phyloP scores from a whole-genome alignment of 345 rosid genomes.

The Punica granatum region DNA sequence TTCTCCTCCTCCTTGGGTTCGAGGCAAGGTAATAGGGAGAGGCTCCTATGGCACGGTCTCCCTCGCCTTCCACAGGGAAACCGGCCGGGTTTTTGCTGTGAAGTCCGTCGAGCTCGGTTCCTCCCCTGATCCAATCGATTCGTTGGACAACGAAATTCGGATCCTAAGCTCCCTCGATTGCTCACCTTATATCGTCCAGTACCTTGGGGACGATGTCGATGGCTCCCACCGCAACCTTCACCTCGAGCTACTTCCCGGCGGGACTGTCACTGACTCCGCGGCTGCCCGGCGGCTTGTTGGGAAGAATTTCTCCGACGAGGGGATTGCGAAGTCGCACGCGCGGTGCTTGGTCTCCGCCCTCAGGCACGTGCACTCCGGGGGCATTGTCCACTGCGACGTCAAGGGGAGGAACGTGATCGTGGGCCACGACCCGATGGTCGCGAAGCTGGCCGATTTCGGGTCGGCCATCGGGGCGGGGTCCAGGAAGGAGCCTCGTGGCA shows the following conservation, averaged over 20 bases:
- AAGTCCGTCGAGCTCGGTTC: constrained; percentile 44
- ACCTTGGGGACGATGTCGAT: constrained; percentile 45
- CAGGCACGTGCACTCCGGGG: constrained; percentile 39
- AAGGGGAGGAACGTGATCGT: constrained; percentile 60
- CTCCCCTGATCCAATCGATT: constrained; percentile 26
- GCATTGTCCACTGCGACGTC: constrained; percentile 76
- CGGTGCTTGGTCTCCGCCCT: constrained; percentile 59
- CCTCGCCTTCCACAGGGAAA: constrained; percentile 23
- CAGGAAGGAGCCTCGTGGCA: constrained; percentile 51
- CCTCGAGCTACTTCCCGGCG: constrained; percentile 51
- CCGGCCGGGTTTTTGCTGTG: constrained; percentile 50
- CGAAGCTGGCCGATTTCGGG: constrained; percentile 78
- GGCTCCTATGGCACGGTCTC: constrained; percentile 60
- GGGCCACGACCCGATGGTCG: constrained; percentile 18
- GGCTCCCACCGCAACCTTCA: constrained; percentile 51
- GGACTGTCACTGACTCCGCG: constrained; percentile 44
- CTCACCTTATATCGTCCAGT: constrained; percentile 39
- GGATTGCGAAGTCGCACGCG: constrained; percentile 28
- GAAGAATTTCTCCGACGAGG: constrained; percentile 14
- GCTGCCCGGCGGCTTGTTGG: constrained; percentile 4
- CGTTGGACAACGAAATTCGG: constrained; percentile 49
- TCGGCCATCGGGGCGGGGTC: constrained; percentile 28
- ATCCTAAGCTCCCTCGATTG: constrained; percentile 35
- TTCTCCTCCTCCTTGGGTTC: constrained; percentile 16
- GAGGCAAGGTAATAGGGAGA: constrained; percentile 40